Base-by-base conservation (phyloP, 177 flowering plant species). In the Vitis hybrid region DNA sequence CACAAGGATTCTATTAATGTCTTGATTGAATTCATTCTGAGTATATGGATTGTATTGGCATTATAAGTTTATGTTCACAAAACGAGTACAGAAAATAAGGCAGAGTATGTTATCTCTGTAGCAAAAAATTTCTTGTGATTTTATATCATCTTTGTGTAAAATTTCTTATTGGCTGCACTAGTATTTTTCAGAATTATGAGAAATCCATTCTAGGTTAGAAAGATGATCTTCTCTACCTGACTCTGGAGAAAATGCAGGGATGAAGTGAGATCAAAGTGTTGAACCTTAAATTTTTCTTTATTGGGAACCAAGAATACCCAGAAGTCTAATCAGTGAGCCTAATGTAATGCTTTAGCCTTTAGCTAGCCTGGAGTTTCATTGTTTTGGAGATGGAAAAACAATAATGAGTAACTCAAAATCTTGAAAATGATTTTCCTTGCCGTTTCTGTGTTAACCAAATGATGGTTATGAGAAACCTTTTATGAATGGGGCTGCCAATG, bases 41-140 rank as follows among this genome's bases (percentile, higher is more conserved):
- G 65, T 68, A 74, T 62, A 68, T 56, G 61, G 54, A 73, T 24
- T 62, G 67, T 62, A 54, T 50, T 30, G 50, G 19, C n/a, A 52
- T 67, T 67, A 35, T 52, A 7, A 48, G 27, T 11, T 18, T 51
- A 24, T 69, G 6, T 50, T 19, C 46, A 27, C 51, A 56, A 62
- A 55, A 52, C 32, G 62, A 56, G 56, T 70, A 56, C 30, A 56
- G 64, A 15, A 62, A 70, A 60, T 58, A 48, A 51, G 48, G 64
- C 60, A 60, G 8, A 16, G 15, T 6, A 13, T 66, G 12, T 58
- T 11, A 16, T 24, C 62, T 56, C 15, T 58, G 14, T 15, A 4
- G 16, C 16, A 14, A 54, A 54, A 5, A 13, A 5, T 14, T 54
- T 54, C 16, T 16, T 16, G 6, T 54, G 16, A 16, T 11, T 54